Conservation (phyloP, 805 yeast genomes). For the Dipodascopsis uninucleata region DNA sequence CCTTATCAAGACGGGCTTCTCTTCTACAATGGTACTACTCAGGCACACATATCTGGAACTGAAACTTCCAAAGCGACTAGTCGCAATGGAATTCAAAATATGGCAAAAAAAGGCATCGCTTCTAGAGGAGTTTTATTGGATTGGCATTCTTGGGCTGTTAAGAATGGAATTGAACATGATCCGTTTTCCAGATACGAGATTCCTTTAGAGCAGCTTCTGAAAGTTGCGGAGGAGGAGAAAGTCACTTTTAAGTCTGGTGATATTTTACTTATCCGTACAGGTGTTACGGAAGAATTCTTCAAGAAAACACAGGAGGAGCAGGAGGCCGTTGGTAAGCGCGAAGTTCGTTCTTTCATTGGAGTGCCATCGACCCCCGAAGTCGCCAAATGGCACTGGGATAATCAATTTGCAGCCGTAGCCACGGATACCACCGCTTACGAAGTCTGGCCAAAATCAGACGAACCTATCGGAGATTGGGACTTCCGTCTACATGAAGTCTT, state of each 20-base stretch:
- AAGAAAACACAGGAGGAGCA: slow-evolving; percentile 5
- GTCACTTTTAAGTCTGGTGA: slow-evolving; percentile 28
- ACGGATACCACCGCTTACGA: slow-evolving; percentile 2
- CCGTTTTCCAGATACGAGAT: slow-evolving; percentile 24
- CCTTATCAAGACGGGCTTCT: slow-evolving; percentile 21
- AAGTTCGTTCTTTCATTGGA: slow-evolving; percentile 15
- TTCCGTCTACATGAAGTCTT: slow-evolving; percentile 28
- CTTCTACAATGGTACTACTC: slow-evolving; percentile 19
- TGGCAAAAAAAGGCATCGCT: slow-evolving; percentile 31
- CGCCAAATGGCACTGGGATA: slow-evolving; percentile 30
- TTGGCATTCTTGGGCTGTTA: slow-evolving; percentile 29
- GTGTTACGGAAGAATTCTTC: slow-evolving; percentile 27
- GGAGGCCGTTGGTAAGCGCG: background rate
- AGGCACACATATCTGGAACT: slow-evolving; percentile 14
- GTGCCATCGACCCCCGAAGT: slow-evolving; percentile 28
- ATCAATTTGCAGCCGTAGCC: slow-evolving; percentile 24
- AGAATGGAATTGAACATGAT: slow-evolving; percentile 18
- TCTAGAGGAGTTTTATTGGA: slow-evolving; percentile 31
- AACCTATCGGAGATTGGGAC: too few species aligned
- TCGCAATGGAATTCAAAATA: slow-evolving; percentile 14
- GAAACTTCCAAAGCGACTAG: slow-evolving; percentile 10
- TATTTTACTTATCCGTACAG: slow-evolving; percentile 30
- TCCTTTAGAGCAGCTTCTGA: slow-evolving; percentile 18
- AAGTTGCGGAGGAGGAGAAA: slow-evolving; percentile 16
- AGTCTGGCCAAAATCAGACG: background rate